These are phyloP conservation scores for Pichia norvegensis DNA, from an alignment of 1,139 yeast species.

Conservation along the genomic window DNA sequence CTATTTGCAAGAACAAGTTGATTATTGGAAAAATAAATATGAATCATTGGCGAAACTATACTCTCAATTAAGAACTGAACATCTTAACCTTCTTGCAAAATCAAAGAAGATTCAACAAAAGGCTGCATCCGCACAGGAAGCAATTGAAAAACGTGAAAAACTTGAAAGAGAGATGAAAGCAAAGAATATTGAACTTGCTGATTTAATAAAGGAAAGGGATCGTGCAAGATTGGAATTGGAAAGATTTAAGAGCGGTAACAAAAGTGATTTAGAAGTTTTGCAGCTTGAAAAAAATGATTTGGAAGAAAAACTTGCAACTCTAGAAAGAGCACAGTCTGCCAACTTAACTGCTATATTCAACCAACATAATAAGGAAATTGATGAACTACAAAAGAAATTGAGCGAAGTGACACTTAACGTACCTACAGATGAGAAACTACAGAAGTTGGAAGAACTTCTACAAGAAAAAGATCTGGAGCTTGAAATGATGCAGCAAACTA, in stretches of 20 bases:
- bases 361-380: conserved; percentile 54
- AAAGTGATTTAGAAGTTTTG: conserved; percentile 58
- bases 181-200: conserved; percentile 83
- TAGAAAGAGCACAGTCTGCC: conserved; percentile 60
- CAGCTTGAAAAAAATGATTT: conserved; percentile 61
- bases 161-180: conserved; percentile 78
- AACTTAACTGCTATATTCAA: conserved; percentile 55
- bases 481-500: conserved; percentile 71
- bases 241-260: conserved; percentile 57
- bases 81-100: conserved; percentile 67
- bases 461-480: conserved; percentile 71
- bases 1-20: conserved; percentile 66
- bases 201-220: conserved; percentile 82
- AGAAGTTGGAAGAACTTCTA: conserved; percentile 40
- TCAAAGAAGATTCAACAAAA: conserved; percentile 82
- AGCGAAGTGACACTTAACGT: conserved; percentile 22
- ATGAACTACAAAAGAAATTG: conserved; percentile 36
- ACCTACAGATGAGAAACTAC: conserved; percentile 15
- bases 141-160: conserved; percentile 76
- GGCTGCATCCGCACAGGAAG: conserved; percentile 89
- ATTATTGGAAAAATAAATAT: conserved; percentile 78
- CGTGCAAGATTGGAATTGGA: conserved; percentile 81
- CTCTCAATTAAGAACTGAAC: conserved; percentile 89
- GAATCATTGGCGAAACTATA: conserved; percentile 85
- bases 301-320: conserved; percentile 51